phyloP scores from a whole-genome alignment of 2,329 filamentous ascomycete species.

The Cadophora sp. region DNA sequence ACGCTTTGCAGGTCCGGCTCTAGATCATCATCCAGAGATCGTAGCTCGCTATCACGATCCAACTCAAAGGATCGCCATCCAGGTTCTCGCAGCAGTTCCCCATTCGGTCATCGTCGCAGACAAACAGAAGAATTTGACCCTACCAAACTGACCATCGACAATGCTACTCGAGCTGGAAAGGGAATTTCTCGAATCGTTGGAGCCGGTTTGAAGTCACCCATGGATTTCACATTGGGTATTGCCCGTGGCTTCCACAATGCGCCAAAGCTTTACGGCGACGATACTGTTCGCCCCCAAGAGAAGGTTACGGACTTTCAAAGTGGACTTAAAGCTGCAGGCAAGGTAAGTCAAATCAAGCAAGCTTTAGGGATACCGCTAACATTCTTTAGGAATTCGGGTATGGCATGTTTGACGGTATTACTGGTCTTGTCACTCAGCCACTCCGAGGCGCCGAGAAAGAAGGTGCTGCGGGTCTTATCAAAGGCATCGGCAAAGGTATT shows the following conservation, averaged over 20 bases:
- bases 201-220: slow-evolving; percentile 67
- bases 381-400: slow-evolving; percentile 61
- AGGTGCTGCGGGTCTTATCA: slow-evolving; percentile 71
- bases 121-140: slow-evolving; percentile 43
- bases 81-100: slow-evolving; percentile 37
- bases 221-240: slow-evolving; percentile 62
- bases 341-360: slow-evolving; percentile 6
- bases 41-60: slow-evolving; percentile 30
- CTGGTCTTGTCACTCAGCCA: slow-evolving; percentile 66
- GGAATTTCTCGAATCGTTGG: slow-evolving; percentile 75
- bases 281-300: slow-evolving; percentile 62
- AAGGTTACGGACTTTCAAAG: slow-evolving; percentile 70
- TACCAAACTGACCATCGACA: slow-evolving; percentile 55
- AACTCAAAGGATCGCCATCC: slow-evolving; percentile 31
- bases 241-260: slow-evolving; percentile 76
- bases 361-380: slow-evolving; percentile 38
- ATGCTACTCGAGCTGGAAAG: slow-evolving; percentile 69
- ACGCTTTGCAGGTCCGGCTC: slow-evolving; percentile 39
- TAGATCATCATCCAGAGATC: slow-evolving; percentile 30
- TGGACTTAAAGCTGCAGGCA: slow-evolving; percentile 64
- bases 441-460: slow-evolving; percentile 67
- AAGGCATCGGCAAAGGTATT: slow-evolving; percentile 83
- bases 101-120: slow-evolving; percentile 29
- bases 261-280: slow-evolving; percentile 70
- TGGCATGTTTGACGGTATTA: slow-evolving; percentile 68